A percentile compares a stretch with the other conserved stretches of the same genome.
Conservation (phyloP, 2,329 filamentous ascomycete genomes). For the Emergomyces africanus region DNA sequence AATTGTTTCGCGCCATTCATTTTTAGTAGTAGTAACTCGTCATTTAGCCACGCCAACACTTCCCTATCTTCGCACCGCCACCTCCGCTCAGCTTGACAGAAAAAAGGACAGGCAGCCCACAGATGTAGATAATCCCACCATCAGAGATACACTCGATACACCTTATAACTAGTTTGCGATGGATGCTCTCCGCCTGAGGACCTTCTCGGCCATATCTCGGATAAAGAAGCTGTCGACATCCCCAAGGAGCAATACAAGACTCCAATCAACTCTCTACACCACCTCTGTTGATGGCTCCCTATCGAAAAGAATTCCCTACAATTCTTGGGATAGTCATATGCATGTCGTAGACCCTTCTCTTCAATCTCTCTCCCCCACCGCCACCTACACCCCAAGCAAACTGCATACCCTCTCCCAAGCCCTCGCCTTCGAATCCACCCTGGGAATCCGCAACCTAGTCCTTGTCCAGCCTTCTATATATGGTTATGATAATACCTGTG, state of each 20-base stretch:
- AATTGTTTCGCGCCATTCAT: no score
- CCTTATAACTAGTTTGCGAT: no score
- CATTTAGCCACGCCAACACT: no score
- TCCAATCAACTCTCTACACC: background rate
- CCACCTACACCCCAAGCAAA: slow-evolving; percentile 39
- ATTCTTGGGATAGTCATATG: slow-evolving; percentile 51
- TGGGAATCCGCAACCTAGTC: slow-evolving; percentile 44
- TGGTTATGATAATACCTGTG: slow-evolving; percentile 46
- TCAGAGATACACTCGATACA: no score
- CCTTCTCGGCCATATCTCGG: background rate
- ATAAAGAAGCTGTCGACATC: background rate
- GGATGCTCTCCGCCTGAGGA: background rate
- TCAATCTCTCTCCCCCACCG: slow-evolving; percentile 37
- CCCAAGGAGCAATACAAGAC: background rate
- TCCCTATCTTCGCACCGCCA: no score
- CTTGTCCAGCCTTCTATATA: slow-evolving; percentile 52
- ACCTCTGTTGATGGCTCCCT: background rate
- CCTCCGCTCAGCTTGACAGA: no score
- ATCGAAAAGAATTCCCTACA: slow-evolving; percentile 16
- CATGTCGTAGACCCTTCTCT: slow-evolving; percentile 44
- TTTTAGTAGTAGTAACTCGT: no score
- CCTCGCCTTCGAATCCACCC: slow-evolving; percentile 36
- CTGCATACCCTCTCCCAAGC: slow-evolving; percentile 39
- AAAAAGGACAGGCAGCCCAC: no score
- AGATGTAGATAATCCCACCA: no score